Percentiles rank a stretch among this genome's conserved stretches.
Conservation (phyloP, 2,329 filamentous ascomycete species). For the Ascochyta clinopodiicola region DNA sequence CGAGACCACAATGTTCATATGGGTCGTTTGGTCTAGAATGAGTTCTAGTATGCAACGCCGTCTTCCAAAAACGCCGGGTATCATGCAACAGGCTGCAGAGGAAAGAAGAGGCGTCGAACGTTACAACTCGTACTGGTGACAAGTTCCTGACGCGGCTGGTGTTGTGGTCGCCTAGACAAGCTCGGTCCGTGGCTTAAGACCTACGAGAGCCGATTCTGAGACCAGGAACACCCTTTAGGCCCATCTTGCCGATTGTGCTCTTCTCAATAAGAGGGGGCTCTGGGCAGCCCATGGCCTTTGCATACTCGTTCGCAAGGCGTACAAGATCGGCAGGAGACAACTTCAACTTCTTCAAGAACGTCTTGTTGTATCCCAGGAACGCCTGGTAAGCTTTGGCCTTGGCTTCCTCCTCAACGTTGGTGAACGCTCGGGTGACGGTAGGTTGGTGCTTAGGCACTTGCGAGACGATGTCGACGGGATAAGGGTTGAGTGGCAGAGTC, state of each 20-base stretch:
- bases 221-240: constrained; percentile 54
- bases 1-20: neutral
- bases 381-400: constrained; percentile 56
- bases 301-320: constrained; percentile 53
- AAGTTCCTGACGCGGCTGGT: neutral
- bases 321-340: constrained; percentile 50
- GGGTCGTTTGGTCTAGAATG: constrained; percentile 1
- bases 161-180: constrained; percentile 8
- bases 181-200: constrained; percentile 9
- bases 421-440: constrained; percentile 44
- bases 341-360: constrained; percentile 52
- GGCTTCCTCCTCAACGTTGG: constrained; percentile 47
- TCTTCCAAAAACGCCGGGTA: constrained; percentile 13
- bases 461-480: constrained; percentile 52
- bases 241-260: constrained; percentile 56
- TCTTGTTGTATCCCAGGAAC: constrained; percentile 57
- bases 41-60: constrained; percentile 2
- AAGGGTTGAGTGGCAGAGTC: constrained; percentile 58
- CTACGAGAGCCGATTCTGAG: constrained; percentile 42
- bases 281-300: constrained; percentile 52
- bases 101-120: neutral
- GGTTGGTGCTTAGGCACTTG: constrained; percentile 41
- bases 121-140: neutral
- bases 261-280: constrained; percentile 56
- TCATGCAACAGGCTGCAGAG: constrained; percentile 17